These are phyloP conservation scores for Cardiospermum halicacabum DNA, from an alignment of 345 rosid species.

Conservation along the genomic window DNA sequence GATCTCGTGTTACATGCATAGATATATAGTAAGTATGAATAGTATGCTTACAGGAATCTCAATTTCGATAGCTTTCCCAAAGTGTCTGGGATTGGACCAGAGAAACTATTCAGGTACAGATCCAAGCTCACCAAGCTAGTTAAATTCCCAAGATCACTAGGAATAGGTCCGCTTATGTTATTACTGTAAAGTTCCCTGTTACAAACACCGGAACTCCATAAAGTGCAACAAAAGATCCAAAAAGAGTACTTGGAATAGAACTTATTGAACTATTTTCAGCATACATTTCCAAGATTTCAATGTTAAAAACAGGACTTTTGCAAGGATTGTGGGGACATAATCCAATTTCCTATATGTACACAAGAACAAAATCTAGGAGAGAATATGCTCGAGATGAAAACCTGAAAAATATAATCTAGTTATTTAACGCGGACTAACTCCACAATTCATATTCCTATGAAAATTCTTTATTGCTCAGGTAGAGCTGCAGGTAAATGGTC, in stretches of 20 bases:
- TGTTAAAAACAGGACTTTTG: neutral
- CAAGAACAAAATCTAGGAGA: neutral
- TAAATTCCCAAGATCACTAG: conserved; percentile 90
- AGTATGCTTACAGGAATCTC: conserved; percentile 80
- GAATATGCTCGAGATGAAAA: neutral
- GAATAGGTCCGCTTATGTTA: conserved; percentile 82
- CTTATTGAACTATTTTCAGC: neutral
- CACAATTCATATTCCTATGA: neutral
- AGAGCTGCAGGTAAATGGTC: neutral
- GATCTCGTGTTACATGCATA: neutral
- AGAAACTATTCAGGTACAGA: conserved; percentile 89
- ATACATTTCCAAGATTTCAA: neutral
- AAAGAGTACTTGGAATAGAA: neutral
- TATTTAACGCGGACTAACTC: neutral
- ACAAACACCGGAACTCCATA: conserved; percentile 10
- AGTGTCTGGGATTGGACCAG: conserved; percentile 84
- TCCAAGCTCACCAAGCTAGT: conserved; percentile 98
- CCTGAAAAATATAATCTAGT: neutral
- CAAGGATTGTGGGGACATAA: neutral
- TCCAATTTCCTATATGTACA: neutral
- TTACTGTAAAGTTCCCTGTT: conserved; percentile 97
- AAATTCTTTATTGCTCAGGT: neutral
- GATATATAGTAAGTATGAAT: neutral
- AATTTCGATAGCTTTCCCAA: conserved; percentile 85
- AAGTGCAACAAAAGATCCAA: conserved; percentile 5